These are phyloP conservation scores for Epichloe baconii DNA, from an alignment of 2,329 filamentous ascomycete species.

Conservation along the genomic window DNA sequence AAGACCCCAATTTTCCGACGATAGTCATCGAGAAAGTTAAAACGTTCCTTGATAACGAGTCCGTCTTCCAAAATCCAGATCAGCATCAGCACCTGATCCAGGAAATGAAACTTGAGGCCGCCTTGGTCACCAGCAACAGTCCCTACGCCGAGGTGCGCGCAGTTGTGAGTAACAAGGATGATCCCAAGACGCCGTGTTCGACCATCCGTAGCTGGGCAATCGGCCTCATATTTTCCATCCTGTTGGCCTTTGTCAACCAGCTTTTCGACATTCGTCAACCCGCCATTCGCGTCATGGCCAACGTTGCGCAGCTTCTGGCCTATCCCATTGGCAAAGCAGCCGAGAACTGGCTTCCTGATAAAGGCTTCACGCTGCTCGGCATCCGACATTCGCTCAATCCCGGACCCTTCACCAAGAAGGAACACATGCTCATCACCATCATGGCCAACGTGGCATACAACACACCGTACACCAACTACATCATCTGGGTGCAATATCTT, in stretches of 20 bases:
- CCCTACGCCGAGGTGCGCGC: constrained; percentile 45
- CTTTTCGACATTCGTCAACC: constrained; percentile 46
- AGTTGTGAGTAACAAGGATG: constrained; percentile 43
- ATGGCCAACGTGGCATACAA: constrained; percentile 48
- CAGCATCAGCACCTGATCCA: constrained; percentile 34
- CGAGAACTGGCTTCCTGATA: constrained; percentile 37
- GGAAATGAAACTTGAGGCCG: constrained; percentile 42
- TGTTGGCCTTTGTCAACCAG: constrained; percentile 41
- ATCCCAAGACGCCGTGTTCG: constrained; percentile 33
- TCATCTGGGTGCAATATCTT: constrained; percentile 40
- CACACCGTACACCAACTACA: constrained; percentile 40
- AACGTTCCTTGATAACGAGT: constrained; percentile 29
- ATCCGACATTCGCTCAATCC: constrained; percentile 38
- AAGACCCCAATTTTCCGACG: constrained; percentile 30
- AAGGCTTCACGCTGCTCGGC: constrained; percentile 33
- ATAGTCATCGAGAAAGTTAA: constrained; percentile 27
- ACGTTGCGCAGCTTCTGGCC: constrained; percentile 43
- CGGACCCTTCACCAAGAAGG: constrained; percentile 44
- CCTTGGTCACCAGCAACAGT: constrained; percentile 40
- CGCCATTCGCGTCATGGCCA: constrained; percentile 38
- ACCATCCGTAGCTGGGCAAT: constrained; percentile 43
- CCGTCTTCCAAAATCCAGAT: constrained; percentile 30
- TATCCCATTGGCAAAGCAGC: constrained; percentile 40
- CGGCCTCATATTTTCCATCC: constrained; percentile 35
- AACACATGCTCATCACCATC: constrained; percentile 48